phyloP scores from a whole-genome alignment of 768 basidiomycete genomes.

The Lentinula detonsa region DNA sequence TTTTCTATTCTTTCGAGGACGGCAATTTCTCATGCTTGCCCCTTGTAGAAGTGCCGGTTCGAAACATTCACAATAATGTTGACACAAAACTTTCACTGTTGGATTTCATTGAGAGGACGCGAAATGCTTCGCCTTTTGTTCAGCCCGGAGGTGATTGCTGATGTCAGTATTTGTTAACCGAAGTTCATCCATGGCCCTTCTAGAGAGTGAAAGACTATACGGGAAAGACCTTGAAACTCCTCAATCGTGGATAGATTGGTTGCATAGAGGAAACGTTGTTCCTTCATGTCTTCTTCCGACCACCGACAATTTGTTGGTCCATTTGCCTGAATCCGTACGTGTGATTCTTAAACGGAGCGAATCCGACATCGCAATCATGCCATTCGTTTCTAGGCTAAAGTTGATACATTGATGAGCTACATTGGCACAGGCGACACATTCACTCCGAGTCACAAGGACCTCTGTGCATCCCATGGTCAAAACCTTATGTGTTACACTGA shows the following conservation, averaged over 20 bases:
- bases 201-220: slow-evolving; percentile 61
- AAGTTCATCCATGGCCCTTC: background rate
- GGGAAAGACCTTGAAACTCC: slow-evolving; percentile 79
- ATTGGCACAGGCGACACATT: slow-evolving; percentile 77
- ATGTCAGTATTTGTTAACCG: slow-evolving; percentile 18
- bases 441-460: slow-evolving; percentile 82
- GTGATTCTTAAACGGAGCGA: background rate
- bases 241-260: slow-evolving; percentile 55
- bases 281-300: slow-evolving; percentile 50
- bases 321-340: slow-evolving; percentile 48
- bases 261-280: slow-evolving; percentile 38
- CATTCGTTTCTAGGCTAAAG: slow-evolving; percentile 11
- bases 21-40: background rate
- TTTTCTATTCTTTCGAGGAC: background rate
- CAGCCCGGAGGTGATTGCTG: slow-evolving; percentile 33
- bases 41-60: slow-evolving; percentile 45
- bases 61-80: slow-evolving; percentile 54
- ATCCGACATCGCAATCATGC: background rate
- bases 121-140: slow-evolving; percentile 26
- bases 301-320: slow-evolving; percentile 52
- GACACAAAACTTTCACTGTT: slow-evolving; percentile 47
- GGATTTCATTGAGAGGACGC: slow-evolving; percentile 47
- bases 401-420: slow-evolving; percentile 85
- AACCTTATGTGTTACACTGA: slow-evolving; percentile 85
- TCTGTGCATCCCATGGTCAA: slow-evolving; percentile 79